phyloP scores from a whole-genome alignment of 306 rosid species.

The Fagus crenata region DNA sequence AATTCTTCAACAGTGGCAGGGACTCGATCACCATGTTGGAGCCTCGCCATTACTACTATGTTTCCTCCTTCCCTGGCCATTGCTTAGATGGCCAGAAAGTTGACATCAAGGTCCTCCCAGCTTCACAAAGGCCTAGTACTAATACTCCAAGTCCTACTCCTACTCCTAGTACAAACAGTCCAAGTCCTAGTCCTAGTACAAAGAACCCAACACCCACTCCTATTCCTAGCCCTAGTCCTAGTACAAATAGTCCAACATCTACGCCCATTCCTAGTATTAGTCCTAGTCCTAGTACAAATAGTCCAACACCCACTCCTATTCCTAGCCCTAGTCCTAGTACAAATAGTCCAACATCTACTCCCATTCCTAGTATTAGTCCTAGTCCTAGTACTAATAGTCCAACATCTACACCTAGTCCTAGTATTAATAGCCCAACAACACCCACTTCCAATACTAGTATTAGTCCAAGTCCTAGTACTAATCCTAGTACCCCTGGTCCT shows the following conservation, averaged over 20 bases:
- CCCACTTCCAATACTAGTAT: too few species aligned
- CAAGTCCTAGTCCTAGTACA: background rate
- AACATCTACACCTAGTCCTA: background rate
- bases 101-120: background rate
- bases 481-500: background rate
- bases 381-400: background rate
- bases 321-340: too few species aligned
- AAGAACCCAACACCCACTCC: background rate
- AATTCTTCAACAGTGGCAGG: background rate
- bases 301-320: too few species aligned
- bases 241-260: background rate
- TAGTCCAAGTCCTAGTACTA: background rate
- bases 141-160: background rate
- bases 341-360: background rate
- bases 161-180: background rate
- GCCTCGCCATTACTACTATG: background rate
- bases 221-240: background rate
- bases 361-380: background rate
- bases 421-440: background rate
- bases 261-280: background rate
- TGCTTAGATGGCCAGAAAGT: slow-evolving; percentile 4
- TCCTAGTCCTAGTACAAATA: background rate
- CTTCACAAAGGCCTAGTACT: background rate
- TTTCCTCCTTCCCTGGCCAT: background rate
- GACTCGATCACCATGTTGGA: background rate